Conservation (phyloP, 257 asterid species). For the Thymus quinquecostatus region DNA sequence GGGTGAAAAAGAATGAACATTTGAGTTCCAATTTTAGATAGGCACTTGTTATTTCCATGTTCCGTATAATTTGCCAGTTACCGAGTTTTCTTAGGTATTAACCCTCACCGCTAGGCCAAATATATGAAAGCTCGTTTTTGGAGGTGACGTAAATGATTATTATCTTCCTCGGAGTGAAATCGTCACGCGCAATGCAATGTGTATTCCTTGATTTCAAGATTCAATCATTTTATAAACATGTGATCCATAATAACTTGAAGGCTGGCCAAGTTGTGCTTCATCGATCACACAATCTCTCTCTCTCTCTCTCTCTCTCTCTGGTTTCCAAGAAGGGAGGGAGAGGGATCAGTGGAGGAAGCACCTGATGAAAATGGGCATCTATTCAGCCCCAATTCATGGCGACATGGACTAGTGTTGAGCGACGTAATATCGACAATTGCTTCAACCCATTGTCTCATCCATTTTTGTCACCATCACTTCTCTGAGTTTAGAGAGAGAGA, state of each 20-base stretch:
- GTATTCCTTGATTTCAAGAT: conserved; percentile 9
- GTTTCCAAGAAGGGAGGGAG: background rate
- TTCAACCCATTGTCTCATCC: conserved; percentile 31
- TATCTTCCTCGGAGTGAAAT: conserved; percentile 8
- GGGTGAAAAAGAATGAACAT: background rate
- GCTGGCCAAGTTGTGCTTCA: background rate
- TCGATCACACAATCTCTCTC: background rate
- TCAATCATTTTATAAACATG: conserved; percentile 15
- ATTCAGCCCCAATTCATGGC: conserved; percentile 59
- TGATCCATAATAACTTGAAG: background rate
- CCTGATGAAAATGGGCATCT: conserved; percentile 59
- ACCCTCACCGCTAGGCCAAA: no score
- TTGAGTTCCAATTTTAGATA: conserved; percentile 15
- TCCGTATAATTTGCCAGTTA: no score
- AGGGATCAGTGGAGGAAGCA: conserved; percentile 52
- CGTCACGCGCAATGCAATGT: no score
- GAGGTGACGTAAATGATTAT: background rate
- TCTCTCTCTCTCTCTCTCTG: no score
- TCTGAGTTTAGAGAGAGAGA: background rate
- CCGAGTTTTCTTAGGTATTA: no score
- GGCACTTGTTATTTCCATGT: background rate
- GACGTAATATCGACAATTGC: conserved; percentile 28
- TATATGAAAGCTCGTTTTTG: no score
- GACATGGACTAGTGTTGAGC: conserved; percentile 37
- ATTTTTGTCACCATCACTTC: conserved; percentile 5